A percentile compares a stretch with the other conserved stretches of the same genome.
phyloP scores from a whole-genome alignment of 192 early-diverging fungal genomes.

The Lunasporangiospora selenospora region DNA sequence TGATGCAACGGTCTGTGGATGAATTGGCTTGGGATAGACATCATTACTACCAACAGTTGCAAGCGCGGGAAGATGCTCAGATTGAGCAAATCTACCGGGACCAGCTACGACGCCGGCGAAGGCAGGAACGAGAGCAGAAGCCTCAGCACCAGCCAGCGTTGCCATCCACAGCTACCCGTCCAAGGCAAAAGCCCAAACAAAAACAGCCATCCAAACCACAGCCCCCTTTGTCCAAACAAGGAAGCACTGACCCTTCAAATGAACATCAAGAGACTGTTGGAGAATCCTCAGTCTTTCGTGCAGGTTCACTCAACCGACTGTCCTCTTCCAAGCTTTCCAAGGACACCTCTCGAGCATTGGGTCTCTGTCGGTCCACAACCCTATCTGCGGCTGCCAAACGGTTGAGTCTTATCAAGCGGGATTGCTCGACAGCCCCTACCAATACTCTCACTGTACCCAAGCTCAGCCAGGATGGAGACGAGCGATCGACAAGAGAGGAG shows the following conservation, averaged over 20 bases:
- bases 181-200: too few relatives aligned
- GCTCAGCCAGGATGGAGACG: too few relatives aligned
- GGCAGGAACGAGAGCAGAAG: background rate
- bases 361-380: constrained; percentile 28
- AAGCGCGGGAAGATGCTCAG: constrained; percentile 15
- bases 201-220: too few relatives aligned
- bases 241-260: too few relatives aligned
- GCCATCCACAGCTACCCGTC: too few relatives aligned
- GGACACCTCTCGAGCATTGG: constrained; percentile 25
- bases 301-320: constrained; percentile 32
- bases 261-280: too few relatives aligned
- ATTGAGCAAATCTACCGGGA: background rate
- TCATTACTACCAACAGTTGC: constrained; percentile 28
- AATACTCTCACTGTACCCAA: too few relatives aligned
- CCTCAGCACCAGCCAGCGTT: background rate
- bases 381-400: constrained; percentile 1
- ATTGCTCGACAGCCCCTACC: background rate
- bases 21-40: constrained; percentile 44
- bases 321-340: constrained; percentile 12
- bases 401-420: constrained; percentile 1
- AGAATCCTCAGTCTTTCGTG: constrained; percentile 14
- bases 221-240: too few relatives aligned
- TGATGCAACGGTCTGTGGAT: constrained; percentile 3
- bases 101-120: background rate
- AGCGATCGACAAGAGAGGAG: too few relatives aligned